Evolutionary conservation across 768 basidiomycete genomes (phyloP).

Genomic region (Hericium rajendrae): DNA sequence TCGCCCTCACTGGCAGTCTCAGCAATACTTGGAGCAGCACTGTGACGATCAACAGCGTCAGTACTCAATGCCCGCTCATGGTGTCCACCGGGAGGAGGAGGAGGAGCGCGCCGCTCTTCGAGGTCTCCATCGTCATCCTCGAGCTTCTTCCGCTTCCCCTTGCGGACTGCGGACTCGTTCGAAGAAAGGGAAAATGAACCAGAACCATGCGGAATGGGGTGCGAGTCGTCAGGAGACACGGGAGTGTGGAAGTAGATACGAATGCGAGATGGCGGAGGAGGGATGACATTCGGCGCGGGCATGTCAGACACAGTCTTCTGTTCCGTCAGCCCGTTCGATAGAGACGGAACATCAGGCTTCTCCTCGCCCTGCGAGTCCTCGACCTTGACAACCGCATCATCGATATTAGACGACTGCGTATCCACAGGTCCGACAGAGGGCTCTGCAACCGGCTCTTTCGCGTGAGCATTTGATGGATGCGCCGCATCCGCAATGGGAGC

Average conservation of each 20-base stretch:
- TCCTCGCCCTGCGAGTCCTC: background rate
- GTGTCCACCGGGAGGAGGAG: slow-evolving; percentile 45
- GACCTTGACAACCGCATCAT: background rate
- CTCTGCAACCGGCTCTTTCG: slow-evolving; percentile 4
- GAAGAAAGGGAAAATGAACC: slow-evolving; percentile 31
- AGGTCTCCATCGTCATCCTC: slow-evolving; percentile 81
- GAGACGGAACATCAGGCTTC: background rate
- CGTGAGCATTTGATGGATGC: background rate
- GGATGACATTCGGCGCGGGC: slow-evolving; percentile 17
- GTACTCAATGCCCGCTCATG: slow-evolving; percentile 33
- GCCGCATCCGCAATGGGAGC: slow-evolving; percentile 13
- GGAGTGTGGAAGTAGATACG: slow-evolving; percentile 92
- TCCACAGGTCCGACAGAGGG: slow-evolving; percentile 1
- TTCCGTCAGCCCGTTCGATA: background rate
- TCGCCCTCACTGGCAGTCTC: slow-evolving; percentile 64
- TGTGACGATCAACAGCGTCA: slow-evolving; percentile 47
- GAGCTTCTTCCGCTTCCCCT: slow-evolving; percentile 82
- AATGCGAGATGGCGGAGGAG: slow-evolving; percentile 66
- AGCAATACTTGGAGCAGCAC: slow-evolving; percentile 60
- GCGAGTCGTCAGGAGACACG: slow-evolving; percentile 71
- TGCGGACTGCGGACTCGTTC: slow-evolving; percentile 45
- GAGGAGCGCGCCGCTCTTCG: slow-evolving; percentile 61
- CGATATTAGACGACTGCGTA: background rate
- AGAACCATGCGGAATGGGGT: slow-evolving; percentile 58
- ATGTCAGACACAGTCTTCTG: slow-evolving; percentile 10